Evolutionary conservation across 2,329 filamentous ascomycete species (phyloP).

Genomic region (Boeremia lycopersici): DNA sequence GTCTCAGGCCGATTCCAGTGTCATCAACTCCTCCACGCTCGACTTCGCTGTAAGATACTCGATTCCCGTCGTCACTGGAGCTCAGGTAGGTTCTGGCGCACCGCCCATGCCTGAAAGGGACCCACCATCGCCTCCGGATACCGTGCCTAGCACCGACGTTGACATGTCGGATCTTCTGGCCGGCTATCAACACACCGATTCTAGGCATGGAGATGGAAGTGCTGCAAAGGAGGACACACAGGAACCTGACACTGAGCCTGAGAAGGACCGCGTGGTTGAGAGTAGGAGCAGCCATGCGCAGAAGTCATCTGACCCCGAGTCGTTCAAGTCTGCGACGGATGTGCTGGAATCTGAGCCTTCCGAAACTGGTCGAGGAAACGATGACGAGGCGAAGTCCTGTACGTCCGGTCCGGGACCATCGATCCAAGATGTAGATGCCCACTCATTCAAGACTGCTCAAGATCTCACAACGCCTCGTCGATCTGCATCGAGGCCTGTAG

Average conservation of each 20-base stretch:
- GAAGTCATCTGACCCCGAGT: conserved; percentile 41
- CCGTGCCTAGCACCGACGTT: conserved; percentile 33
- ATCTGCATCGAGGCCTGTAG: conserved; percentile 22
- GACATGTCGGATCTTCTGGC: conserved; percentile 42
- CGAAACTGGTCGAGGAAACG: neutral
- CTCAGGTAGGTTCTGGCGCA: conserved; percentile 7
- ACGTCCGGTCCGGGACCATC: conserved; percentile 19
- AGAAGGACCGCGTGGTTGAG: conserved; percentile 3
- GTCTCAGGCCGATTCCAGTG: conserved; percentile 34
- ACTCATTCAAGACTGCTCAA: conserved; percentile 32
- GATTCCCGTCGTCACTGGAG: conserved; percentile 34
- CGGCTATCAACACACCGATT: conserved; percentile 39
- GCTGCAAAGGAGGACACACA: conserved; percentile 24
- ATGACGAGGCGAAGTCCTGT: conserved; percentile 19
- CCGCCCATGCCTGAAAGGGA: conserved; percentile 12
- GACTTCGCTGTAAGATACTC: conserved; percentile 38
- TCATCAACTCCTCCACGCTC: conserved; percentile 42
- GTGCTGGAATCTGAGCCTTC: conserved; percentile 18
- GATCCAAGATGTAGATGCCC: conserved; percentile 29
- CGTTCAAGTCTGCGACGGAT: conserved; percentile 42
- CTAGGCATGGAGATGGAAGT: conserved; percentile 24
- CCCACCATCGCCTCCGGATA: conserved; percentile 11
- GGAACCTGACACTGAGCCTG: neutral
- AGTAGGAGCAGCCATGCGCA: conserved; percentile 31
- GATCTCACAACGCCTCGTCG: conserved; percentile 29